Percentiles rank a stretch among this genome's conserved stretches.
Evolutionary conservation across 1,139 yeast species (phyloP).

Genomic region (Suhomyces terraborum): DNA sequence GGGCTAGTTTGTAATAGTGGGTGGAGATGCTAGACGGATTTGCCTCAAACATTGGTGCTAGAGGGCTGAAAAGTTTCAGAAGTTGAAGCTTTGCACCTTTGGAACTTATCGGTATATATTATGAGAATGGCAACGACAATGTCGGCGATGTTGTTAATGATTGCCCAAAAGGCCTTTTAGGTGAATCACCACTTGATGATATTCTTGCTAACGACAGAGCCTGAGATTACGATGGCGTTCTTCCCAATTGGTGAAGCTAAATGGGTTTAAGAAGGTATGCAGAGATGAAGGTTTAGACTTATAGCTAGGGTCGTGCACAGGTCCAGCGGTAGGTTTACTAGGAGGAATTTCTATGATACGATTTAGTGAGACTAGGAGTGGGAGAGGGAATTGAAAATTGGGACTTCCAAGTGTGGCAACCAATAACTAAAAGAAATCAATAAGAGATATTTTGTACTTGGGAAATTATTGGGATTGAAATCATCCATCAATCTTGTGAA

Average conservation of each 20-base stretch:
- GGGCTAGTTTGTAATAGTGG: conserved; percentile 47
- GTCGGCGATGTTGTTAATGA: too few relatives aligned
- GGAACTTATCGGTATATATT: neutral
- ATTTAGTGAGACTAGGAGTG: neutral
- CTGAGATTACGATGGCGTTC: neutral
- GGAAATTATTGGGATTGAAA: too few relatives aligned
- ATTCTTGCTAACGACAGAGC: neutral
- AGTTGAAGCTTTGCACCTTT: neutral
- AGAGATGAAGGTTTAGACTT: neutral
- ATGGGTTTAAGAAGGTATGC: neutral
- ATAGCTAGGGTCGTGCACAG: neutral
- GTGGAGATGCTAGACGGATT: conserved; percentile 35
- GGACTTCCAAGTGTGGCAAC: too few relatives aligned
- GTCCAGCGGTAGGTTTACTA: too few relatives aligned
- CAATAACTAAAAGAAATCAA: too few relatives aligned
- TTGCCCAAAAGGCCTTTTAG: too few relatives aligned
- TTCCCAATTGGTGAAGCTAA: neutral
- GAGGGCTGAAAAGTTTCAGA: neutral
- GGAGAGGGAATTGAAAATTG: too few relatives aligned
- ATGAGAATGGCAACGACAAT: too few relatives aligned
- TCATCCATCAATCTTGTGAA: too few relatives aligned
- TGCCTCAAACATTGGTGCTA: conserved; percentile 23
- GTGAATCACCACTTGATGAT: too few relatives aligned
- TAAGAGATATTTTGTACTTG: too few relatives aligned
- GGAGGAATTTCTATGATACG: too few relatives aligned